Evolutionary conservation across 2,329 filamentous ascomycete genomes (phyloP).

Genomic region (Graphiopsis chlorocephala): DNA sequence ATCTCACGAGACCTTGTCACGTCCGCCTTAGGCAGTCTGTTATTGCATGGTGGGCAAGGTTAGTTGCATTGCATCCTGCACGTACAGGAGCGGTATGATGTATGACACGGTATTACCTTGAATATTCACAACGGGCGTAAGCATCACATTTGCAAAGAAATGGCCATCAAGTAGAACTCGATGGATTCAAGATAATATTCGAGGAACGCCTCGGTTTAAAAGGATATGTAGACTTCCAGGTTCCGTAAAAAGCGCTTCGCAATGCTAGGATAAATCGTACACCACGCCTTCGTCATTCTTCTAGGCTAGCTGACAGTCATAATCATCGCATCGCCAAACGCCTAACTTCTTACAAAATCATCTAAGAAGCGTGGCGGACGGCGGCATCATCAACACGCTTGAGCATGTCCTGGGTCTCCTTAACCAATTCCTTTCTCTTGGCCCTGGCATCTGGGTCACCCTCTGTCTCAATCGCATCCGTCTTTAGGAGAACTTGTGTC

Average conservation of each 20-base stretch:
- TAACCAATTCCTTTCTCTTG: constrained; percentile 70
- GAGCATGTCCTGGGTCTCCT: constrained; percentile 65
- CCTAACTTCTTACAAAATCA: not conserved
- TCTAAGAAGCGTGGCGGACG: constrained; percentile 13
- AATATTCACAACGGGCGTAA: not conserved
- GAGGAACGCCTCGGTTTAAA: constrained; percentile 61
- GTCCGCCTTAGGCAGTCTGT: not conserved
- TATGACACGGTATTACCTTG: not conserved
- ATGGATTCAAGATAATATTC: not conserved
- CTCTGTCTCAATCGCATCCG: constrained; percentile 72
- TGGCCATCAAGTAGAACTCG: not conserved
- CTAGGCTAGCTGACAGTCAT: constrained; percentile 1
- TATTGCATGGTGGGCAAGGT: not conserved
- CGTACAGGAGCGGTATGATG: not conserved
- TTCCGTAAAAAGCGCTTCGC: not conserved
- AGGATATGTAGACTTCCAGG: constrained; percentile 57
- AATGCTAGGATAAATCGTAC: constrained; percentile 8
- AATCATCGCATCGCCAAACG: not conserved
- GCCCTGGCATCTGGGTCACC: constrained; percentile 64
- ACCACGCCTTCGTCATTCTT: not conserved
- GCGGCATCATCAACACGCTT: constrained; percentile 56
- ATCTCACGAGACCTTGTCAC: not conserved
- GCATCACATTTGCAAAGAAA: not conserved
- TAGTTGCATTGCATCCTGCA: not conserved
- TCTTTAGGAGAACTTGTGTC: constrained; percentile 71